Evolutionary conservation across 1,284 basidiomycete genomes (phyloP).

Genomic region (Meira miltonrushii): DNA sequence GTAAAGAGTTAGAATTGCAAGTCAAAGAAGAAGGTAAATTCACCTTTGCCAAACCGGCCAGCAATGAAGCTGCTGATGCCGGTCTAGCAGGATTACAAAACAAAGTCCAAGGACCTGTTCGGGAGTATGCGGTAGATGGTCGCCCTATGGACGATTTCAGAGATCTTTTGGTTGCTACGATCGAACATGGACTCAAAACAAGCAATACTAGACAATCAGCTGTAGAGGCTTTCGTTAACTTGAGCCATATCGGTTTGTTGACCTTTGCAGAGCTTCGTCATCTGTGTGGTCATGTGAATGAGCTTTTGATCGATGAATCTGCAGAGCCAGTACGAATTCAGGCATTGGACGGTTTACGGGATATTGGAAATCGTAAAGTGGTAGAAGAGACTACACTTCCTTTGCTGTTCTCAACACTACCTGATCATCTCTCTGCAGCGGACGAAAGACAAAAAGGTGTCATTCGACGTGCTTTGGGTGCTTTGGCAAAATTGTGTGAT

Average conservation of each 20-base stretch:
- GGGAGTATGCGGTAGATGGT: constrained; percentile 32
- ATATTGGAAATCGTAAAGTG: constrained; percentile 59
- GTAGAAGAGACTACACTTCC: constrained; percentile 61
- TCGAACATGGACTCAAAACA: constrained; percentile 35
- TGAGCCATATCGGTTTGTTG: constrained; percentile 56
- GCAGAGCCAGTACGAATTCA: constrained; percentile 58
- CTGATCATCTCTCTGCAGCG: constrained; percentile 22
- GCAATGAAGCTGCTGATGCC: background rate
- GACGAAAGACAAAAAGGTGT: constrained; percentile 13
- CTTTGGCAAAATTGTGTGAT: constrained; percentile 70
- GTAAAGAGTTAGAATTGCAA: background rate
- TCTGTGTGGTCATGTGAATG: constrained; percentile 70
- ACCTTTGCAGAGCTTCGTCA: constrained; percentile 70
- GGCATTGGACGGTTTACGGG: constrained; percentile 13
- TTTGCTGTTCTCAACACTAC: constrained; percentile 31
- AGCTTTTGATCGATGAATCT: constrained; percentile 62
- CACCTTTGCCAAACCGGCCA: constrained; percentile 3
- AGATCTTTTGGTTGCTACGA: constrained; percentile 29
- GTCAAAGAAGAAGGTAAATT: constrained; percentile 5
- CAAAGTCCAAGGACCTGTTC: background rate
- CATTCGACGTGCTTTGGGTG: constrained; percentile 65
- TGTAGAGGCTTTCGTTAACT: constrained; percentile 29
- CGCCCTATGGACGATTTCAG: constrained; percentile 38
- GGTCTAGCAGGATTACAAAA: background rate
- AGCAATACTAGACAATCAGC: constrained; percentile 28